A percentile compares a stretch with the other conserved stretches of the same genome.
Evolutionary conservation across 495 filamentous ascomycete species (phyloP).

Genomic region (Aspergillus bertholletiae): DNA sequence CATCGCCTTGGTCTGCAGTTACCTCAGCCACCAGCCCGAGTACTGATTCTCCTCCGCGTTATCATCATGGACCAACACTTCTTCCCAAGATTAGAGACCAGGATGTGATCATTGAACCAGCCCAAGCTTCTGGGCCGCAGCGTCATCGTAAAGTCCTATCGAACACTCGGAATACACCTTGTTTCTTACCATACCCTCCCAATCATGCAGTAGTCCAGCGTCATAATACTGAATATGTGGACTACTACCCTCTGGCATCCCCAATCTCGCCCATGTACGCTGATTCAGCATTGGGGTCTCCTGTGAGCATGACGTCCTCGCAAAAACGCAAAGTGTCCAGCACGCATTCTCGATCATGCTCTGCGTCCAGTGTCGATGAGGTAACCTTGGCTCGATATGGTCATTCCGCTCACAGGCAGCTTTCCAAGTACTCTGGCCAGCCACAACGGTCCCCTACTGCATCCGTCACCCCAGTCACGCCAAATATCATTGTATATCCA

Average conservation of each 20-base stretch:
- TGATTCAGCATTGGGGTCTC: constrained; percentile 53
- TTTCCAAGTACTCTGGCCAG: constrained; percentile 61
- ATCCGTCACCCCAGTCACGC: constrained; percentile 42
- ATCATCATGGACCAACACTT: constrained; percentile 74
- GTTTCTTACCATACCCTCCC: constrained; percentile 40
- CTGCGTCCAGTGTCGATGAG: constrained; percentile 66
- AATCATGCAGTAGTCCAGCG: constrained; percentile 45
- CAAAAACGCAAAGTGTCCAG: constrained; percentile 42
- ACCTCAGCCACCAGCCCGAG: constrained; percentile 71
- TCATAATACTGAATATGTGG: constrained; percentile 62
- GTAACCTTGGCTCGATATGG: constrained; percentile 63
- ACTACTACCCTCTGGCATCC: constrained; percentile 52
- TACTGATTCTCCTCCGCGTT: constrained; percentile 64
- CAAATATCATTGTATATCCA: constrained; percentile 39
- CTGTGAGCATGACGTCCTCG: constrained; percentile 56
- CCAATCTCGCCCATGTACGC: constrained; percentile 41
- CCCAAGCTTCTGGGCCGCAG: constrained; percentile 35
- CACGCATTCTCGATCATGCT: constrained; percentile 58
- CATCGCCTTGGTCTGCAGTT: constrained; percentile 73
- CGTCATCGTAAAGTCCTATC: constrained; percentile 56
- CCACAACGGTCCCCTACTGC: constrained; percentile 45
- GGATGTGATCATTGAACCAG: constrained; percentile 69
- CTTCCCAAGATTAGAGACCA: constrained; percentile 85
- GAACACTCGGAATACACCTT: constrained; percentile 49
- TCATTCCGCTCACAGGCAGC: constrained; percentile 77